Evolutionary conservation across 805 yeast genomes (phyloP).

Genomic region (Yamadazyma takamatsuzukensis): DNA sequence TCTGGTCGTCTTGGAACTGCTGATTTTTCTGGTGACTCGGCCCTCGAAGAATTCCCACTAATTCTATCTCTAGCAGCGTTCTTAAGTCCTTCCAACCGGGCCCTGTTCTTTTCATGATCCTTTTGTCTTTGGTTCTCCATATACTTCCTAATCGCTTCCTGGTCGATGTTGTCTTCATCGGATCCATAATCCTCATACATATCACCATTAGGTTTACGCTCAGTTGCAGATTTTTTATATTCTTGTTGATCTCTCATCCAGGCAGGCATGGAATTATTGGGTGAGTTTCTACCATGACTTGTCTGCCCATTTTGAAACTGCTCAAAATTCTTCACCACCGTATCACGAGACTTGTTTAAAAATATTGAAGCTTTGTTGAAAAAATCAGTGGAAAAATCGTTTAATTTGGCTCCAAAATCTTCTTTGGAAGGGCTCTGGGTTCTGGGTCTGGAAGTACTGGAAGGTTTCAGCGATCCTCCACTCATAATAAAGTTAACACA

Average conservation of each 20-base stretch:
- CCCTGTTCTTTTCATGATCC: constrained; percentile 31
- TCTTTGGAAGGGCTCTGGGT: constrained; percentile 10
- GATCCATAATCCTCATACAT: constrained; percentile 43
- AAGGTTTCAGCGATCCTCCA: constrained; percentile 9
- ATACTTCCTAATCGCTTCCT: constrained; percentile 36
- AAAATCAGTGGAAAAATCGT: constrained; percentile 53
- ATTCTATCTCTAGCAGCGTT: constrained; percentile 8
- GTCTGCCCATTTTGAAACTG: constrained; percentile 42
- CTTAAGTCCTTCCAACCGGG: constrained; percentile 16
- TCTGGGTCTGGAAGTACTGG: constrained; percentile 3
- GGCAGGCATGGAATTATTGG: constrained; percentile 47
- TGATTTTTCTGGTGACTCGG: constrained; percentile 6
- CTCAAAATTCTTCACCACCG: constrained; percentile 60
- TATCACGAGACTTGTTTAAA: constrained; percentile 56
- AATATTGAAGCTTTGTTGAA: constrained; percentile 57
- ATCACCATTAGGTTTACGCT: constrained; percentile 29
- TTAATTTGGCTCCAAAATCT: constrained; percentile 33
- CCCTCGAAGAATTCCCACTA: constrained; percentile 5
- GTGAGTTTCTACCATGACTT: constrained; percentile 6
- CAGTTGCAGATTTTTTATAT: constrained; percentile 41
- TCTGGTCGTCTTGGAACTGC: constrained; percentile 3
- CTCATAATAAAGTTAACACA: constrained; percentile 69
- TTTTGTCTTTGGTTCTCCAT: constrained; percentile 35
- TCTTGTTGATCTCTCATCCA: constrained; percentile 68
- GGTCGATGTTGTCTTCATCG: constrained; percentile 45